Conservation (phyloP, 225 moss, liverwort and hornwort species). For the Pseudisothecium myosuroides region DNA sequence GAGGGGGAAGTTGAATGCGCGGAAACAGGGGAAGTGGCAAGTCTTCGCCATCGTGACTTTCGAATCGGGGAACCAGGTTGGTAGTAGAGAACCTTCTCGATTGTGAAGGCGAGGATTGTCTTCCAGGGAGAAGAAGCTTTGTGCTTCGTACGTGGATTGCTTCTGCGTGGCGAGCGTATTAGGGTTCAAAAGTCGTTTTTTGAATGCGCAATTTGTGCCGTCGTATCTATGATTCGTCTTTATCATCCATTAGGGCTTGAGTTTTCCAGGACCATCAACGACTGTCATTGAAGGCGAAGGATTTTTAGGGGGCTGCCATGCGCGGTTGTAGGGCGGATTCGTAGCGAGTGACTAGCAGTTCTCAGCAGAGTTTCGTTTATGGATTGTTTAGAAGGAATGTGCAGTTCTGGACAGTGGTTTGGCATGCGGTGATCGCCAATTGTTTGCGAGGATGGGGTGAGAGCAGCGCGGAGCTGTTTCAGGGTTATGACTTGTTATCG, state of each 20-base stretch:
- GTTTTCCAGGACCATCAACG: background rate
- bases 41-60: background rate
- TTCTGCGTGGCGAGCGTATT: background rate
- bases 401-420: background rate
- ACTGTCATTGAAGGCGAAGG: background rate
- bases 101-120: slow-evolving; percentile 8
- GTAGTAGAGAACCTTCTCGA: slow-evolving; percentile 16
- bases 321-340: background rate
- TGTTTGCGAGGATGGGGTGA: background rate
- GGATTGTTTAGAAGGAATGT: slow-evolving; percentile 5
- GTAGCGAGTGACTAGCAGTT: background rate
- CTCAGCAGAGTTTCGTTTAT: background rate
- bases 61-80: slow-evolving; percentile 19
- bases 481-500: background rate
- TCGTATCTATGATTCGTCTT: background rate
- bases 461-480: background rate
- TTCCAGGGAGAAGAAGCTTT: background rate
- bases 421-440: slow-evolving; percentile 3
- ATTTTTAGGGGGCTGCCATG: background rate
- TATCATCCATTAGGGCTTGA: background rate
- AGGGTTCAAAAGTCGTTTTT: slow-evolving; percentile 8
- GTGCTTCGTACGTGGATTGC: background rate
- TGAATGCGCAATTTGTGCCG: slow-evolving; percentile 4
- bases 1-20: slow-evolving; percentile 1
- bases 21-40: background rate